Percentiles rank a stretch among this genome's conserved stretches.
Conservation (phyloP, 371 early-diverging fungal species). For the Blakeslea trispora region DNA sequence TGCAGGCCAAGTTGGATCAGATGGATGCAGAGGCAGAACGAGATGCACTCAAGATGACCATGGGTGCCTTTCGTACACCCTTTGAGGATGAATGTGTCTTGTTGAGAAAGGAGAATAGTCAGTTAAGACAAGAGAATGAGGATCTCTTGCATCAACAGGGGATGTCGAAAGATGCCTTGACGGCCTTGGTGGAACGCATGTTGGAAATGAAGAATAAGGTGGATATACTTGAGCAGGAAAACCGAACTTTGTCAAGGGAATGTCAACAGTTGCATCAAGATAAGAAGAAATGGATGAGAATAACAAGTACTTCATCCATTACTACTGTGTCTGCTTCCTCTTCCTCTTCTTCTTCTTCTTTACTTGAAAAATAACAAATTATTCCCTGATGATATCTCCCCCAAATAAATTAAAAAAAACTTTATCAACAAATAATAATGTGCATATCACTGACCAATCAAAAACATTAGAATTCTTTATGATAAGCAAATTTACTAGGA, state of each 20-base stretch:
- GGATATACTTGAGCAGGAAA: conserved; percentile 38
- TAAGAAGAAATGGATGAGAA: conserved; percentile 12
- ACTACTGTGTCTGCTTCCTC: conserved; percentile 1
- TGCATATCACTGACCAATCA: no score
- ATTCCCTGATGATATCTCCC: no score
- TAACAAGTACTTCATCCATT: not conserved
- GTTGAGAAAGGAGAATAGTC: conserved; percentile 26
- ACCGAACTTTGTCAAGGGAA: conserved; percentile 26
- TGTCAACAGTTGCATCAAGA: conserved; percentile 24
- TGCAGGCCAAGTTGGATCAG: conserved; percentile 58
- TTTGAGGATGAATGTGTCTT: conserved; percentile 24
- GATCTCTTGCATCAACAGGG: conserved; percentile 37
- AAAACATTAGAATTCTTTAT: no score
- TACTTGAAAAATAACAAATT: no score
- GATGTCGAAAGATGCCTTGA: conserved; percentile 49
- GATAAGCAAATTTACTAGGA: no score
- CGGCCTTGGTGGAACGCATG: conserved; percentile 42
- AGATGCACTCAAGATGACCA: conserved; percentile 40
- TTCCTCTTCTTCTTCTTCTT: conserved; percentile 6
- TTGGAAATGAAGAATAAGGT: conserved; percentile 42
- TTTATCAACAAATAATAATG: no score
- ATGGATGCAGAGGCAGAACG: conserved; percentile 57
- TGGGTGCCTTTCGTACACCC: conserved; percentile 15
- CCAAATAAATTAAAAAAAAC: no score
- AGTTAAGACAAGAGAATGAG: conserved; percentile 39